phyloP scores from a whole-genome alignment of 257 asterid genomes.

The Eustoma russellianum region DNA sequence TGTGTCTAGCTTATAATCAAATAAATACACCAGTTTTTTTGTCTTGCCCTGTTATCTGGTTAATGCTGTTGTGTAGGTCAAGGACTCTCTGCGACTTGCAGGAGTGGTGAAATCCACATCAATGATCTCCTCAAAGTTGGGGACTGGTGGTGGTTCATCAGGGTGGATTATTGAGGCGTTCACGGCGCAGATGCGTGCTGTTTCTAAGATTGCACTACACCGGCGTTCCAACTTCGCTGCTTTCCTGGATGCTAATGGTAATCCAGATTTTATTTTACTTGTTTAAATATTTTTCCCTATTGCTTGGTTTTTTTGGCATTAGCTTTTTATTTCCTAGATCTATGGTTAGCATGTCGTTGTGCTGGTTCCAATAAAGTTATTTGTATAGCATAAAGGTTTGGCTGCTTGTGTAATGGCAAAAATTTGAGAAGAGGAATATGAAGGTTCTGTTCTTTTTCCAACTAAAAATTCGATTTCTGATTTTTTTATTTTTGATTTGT shows the following conservation, averaged over 20 bases:
- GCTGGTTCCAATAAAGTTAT: background rate
- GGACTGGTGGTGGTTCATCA: conserved; percentile 69
- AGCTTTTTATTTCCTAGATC: background rate
- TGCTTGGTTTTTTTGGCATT: background rate
- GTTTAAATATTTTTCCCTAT: too few species aligned
- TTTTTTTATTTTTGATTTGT: too few species aligned
- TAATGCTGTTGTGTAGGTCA: conserved; percentile 44
- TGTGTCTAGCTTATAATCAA: background rate
- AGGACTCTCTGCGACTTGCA: conserved; percentile 80
- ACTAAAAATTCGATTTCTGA: too few species aligned
- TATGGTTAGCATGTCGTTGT: background rate
- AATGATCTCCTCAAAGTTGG: conserved; percentile 64
- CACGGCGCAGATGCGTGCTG: conserved; percentile 93
- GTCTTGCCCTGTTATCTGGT: conserved; percentile 7
- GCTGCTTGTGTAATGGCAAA: too few species aligned
- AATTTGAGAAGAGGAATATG: too few species aligned
- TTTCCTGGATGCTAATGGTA: conserved; percentile 84
- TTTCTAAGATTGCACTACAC: conserved; percentile 87
- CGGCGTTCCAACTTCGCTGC: conserved; percentile 85
- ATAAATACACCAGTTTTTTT: conserved; percentile 1
- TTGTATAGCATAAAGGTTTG: too few species aligned
- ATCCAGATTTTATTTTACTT: background rate
- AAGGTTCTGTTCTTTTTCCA: too few species aligned
- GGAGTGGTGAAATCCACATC: conserved; percentile 90
- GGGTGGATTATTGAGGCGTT: conserved; percentile 93